These are phyloP conservation scores for Prinsepia uniflora DNA, from an alignment of 306 rosid genomes.

Conservation along the genomic window DNA sequence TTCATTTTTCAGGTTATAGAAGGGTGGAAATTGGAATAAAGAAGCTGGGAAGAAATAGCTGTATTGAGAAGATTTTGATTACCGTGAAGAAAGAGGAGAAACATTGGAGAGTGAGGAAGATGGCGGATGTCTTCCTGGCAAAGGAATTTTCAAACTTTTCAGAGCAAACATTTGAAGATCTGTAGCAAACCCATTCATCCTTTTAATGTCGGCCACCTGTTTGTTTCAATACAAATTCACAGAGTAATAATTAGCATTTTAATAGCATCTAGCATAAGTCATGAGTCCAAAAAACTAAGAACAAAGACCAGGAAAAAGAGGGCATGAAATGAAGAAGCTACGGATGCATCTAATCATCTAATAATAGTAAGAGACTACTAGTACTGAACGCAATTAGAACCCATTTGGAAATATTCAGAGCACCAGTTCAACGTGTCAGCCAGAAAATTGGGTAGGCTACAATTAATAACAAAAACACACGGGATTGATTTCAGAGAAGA, in stretches of 20 bases:
- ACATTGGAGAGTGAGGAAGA: constrained; percentile 27
- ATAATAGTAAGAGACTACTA: neutral
- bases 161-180: constrained; percentile 91
- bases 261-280: too few relatives aligned
- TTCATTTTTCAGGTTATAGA: neutral
- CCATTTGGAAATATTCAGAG: neutral
- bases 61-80: constrained; percentile 2
- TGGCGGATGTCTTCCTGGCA: constrained; percentile 85
- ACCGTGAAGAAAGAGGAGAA: constrained; percentile 35
- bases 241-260: too few relatives aligned
- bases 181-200: constrained; percentile 75
- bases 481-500: neutral
- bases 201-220: constrained; percentile 79
- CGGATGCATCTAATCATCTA: too few relatives aligned
- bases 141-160: constrained; percentile 67
- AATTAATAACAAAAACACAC: too few relatives aligned
- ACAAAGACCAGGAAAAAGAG: too few relatives aligned
- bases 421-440: too few relatives aligned
- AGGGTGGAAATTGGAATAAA: neutral
- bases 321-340: too few relatives aligned
- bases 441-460: too few relatives aligned
- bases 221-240: neutral
- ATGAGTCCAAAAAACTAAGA: too few relatives aligned
- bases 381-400: neutral
- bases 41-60: neutral